Evolutionary conservation across 2,329 filamentous ascomycete genomes (phyloP).

Genomic region (Aschersonia sp.): DNA sequence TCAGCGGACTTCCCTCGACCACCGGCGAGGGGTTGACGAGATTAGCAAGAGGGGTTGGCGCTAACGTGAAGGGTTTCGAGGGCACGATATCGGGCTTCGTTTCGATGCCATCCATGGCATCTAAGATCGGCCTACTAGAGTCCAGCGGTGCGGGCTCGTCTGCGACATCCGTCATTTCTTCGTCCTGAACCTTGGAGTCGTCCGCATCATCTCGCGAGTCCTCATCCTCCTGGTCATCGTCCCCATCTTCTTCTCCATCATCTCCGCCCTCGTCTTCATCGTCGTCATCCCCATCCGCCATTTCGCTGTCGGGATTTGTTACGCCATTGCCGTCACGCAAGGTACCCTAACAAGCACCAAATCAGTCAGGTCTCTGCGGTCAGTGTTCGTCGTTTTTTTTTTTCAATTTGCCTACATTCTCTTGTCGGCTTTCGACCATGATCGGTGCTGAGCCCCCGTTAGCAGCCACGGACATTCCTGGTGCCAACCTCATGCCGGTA

Average conservation of each 20-base stretch:
- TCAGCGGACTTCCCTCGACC: slow-evolving; percentile 36
- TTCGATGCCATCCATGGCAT: slow-evolving; percentile 13
- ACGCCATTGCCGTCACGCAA: slow-evolving; percentile 30
- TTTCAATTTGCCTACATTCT: slow-evolving; percentile 18
- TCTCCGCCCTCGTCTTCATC: slow-evolving; percentile 33
- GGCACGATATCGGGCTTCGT: slow-evolving; percentile 8
- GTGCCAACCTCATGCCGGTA: slow-evolving; percentile 18
- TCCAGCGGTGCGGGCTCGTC: slow-evolving; percentile 12
- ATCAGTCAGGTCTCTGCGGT: background rate
- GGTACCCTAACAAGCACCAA: slow-evolving; percentile 14
- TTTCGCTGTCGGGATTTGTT: slow-evolving; percentile 34
- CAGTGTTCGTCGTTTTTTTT: background rate
- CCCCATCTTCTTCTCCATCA: slow-evolving; percentile 31
- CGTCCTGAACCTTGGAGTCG: slow-evolving; percentile 19
- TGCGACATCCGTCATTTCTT: slow-evolving; percentile 21
- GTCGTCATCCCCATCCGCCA: slow-evolving; percentile 35
- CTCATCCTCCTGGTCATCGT: slow-evolving; percentile 31
- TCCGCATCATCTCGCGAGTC: slow-evolving; percentile 30
- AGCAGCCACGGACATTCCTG: slow-evolving; percentile 15
- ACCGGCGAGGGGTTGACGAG: slow-evolving; percentile 16
- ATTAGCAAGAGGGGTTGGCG: slow-evolving; percentile 12
- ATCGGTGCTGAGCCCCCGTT: slow-evolving; percentile 22
- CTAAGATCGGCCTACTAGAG: slow-evolving; percentile 8
- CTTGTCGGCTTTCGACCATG: slow-evolving; percentile 22
- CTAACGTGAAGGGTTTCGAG: slow-evolving; percentile 16